A percentile compares a stretch with the other conserved stretches of the same genome.
phyloP scores from a whole-genome alignment of 257 asterid species.

The Mentha longifolia region DNA sequence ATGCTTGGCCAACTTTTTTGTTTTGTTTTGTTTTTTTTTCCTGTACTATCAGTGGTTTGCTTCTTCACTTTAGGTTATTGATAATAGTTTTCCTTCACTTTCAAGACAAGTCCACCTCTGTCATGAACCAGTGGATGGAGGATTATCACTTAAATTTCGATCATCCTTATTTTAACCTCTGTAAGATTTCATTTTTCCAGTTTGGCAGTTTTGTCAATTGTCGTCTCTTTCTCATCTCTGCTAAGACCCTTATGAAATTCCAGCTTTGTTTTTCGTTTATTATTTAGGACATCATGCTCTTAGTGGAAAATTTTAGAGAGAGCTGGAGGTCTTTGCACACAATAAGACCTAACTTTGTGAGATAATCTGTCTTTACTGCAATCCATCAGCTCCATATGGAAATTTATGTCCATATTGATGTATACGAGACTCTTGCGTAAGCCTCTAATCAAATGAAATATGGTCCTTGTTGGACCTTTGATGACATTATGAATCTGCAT shows the following conservation, averaged over 20 bases:
- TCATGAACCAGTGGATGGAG: conserved; percentile 62
- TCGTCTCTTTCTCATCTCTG: conserved; percentile 27
- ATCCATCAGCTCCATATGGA: not conserved
- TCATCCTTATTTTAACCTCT: conserved; percentile 37
- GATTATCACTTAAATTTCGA: conserved; percentile 38
- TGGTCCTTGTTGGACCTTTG: not conserved
- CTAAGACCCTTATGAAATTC: conserved; percentile 4
- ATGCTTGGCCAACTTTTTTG: not conserved
- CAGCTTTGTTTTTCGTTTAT: conserved; percentile 5
- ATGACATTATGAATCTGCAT: conserved; percentile 13
- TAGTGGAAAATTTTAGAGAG: not conserved
- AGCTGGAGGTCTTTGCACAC: not conserved
- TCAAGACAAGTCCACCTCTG: conserved; percentile 47
- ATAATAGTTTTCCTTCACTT: conserved; percentile 21
- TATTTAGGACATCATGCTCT: not conserved
- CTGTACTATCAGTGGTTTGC: conserved; percentile 16
- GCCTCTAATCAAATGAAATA: not conserved
- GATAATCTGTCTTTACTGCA: not conserved
- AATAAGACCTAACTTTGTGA: not conserved
- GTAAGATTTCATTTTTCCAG: conserved; percentile 40
- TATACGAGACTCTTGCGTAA: not conserved
- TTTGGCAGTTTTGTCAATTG: conserved; percentile 22
- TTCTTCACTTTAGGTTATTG: conserved; percentile 21
- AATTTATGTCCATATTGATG: not conserved
- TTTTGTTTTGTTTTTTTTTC: too few species aligned